Conservation (phyloP, 176 grass and related monocot genomes). For the Aegilops umbellulata region DNA sequence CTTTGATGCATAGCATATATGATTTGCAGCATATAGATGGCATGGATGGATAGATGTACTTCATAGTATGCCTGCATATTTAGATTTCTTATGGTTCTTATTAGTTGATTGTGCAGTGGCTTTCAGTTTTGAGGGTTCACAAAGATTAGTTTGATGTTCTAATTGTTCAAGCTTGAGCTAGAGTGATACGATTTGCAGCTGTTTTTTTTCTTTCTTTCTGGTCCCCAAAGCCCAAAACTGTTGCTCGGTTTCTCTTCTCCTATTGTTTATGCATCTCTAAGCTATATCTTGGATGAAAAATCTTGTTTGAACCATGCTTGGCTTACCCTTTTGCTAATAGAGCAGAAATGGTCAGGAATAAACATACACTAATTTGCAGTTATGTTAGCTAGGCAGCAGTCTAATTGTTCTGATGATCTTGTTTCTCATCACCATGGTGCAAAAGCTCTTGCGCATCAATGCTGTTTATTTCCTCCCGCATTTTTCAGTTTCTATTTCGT, state of each 20-base stretch:
- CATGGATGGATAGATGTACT: slow-evolving; percentile 8
- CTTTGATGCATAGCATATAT: background rate
- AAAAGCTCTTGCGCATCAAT: background rate
- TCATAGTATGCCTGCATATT: slow-evolving; percentile 6
- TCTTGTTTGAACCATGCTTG: background rate
- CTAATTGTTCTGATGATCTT: background rate
- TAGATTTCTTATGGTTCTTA: background rate
- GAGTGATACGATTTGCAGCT: background rate
- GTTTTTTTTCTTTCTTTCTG: background rate
- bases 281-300: background rate
- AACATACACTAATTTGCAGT: background rate
- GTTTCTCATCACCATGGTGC: background rate
- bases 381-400: background rate
- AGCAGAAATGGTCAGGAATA: background rate
- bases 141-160: background rate
- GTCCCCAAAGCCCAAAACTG: background rate
- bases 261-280: background rate
- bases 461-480: background rate
- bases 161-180: slow-evolving; percentile 19
- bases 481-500: background rate
- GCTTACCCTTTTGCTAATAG: background rate
- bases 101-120: background rate
- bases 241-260: background rate
- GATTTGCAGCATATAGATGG: background rate
- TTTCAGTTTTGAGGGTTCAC: background rate